Base-by-base conservation (phyloP, 345 rosid species). In the Hibiscus trionum region DNA sequence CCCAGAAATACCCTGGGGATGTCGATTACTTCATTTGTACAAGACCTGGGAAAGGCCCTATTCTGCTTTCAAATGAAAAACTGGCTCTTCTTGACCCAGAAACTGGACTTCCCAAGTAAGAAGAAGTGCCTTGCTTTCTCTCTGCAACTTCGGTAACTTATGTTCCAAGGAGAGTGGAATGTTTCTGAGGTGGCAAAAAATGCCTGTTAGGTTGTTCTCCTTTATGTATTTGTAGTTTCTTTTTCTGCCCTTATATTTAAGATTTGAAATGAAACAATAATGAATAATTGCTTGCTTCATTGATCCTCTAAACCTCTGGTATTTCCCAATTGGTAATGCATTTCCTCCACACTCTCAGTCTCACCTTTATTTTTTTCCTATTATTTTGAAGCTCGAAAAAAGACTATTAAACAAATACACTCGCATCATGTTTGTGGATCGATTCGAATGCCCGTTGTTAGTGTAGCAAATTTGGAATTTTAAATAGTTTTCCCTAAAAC, bases 11-110 rank as follows among this genome's bases (percentile, higher is more conserved):
- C 72, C 78, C 76, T 76, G 98, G 93, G 29, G 93, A 86, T 69
- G 91, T 91, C 56, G 86, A 83, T 78, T 90, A 94, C 80, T 88
- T 94, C 79, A 94, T 94, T 73, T 90, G 97, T 74, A 94, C 93
- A n/a, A 83, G 86, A 83, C 88, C 95, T 35, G 98, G 98, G 9
- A 80, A 79, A 76, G 97, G 98, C 55, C 97, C 97, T 0, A 86
- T 84, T 63, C 58, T 91, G 84, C 86, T 94, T 69, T 68, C 84
- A 7, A 85, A 90, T 66, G 87, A 87, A 69, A 82, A 80, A 21
- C 82, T 78, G 56, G 87, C 95, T 26, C 98, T 91, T 82, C 88
- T 88, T 26, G 62, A 83, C 80, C 86, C 87, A 0, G 70, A 76
- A 76, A 86, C 91, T 1, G 96, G 98, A 61, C 80, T 91, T 71